These are phyloP conservation scores for Geranomyces michiganensis DNA, from an alignment of 192 early-diverging fungal genomes.

Conservation along the genomic window DNA sequence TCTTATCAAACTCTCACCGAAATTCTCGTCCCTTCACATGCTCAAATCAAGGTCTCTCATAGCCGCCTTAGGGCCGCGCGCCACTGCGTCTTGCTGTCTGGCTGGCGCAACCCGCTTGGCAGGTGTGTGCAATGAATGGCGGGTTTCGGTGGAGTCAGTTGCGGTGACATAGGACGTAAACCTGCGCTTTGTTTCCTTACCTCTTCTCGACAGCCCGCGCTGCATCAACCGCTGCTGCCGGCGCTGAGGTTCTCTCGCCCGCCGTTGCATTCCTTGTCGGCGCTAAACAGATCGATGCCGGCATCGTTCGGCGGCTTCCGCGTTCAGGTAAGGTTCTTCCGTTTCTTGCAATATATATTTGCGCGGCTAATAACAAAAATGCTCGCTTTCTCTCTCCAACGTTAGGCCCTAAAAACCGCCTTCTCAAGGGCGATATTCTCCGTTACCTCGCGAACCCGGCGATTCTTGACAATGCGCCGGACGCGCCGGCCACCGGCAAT, in stretches of 20 bases:
- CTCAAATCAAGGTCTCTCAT: too few species aligned
- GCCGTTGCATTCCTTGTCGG: constrained; percentile 35
- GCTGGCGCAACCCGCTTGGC: too few species aligned
- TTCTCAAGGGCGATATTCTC: constrained; percentile 39
- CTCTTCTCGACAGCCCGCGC: constrained; percentile 8
- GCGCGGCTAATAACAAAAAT: too few species aligned
- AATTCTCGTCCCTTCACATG: too few species aligned
- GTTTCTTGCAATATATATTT: too few species aligned
- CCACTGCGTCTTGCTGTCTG: too few species aligned
- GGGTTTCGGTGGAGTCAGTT: too few species aligned
- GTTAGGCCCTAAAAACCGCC: constrained; percentile 34
- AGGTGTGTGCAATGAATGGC: too few species aligned
- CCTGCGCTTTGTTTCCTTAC: too few species aligned
- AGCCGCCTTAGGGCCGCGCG: too few species aligned
- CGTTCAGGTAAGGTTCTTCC: constrained; percentile 25
- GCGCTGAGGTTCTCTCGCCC: constrained; percentile 28
- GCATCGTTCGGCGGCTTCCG: constrained; percentile 17
- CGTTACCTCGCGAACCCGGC: constrained; percentile 30
- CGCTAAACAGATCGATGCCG: constrained; percentile 15
- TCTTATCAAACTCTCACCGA: too few species aligned
- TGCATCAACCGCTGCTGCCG: constrained; percentile 17
- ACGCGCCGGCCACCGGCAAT: neutral
- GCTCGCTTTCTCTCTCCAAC: neutral
- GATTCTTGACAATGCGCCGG: constrained; percentile 12
- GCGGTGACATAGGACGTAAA: too few species aligned